Conservation (phyloP, 1,284 basidiomycete genomes). For the Lentinus polychrous region DNA sequence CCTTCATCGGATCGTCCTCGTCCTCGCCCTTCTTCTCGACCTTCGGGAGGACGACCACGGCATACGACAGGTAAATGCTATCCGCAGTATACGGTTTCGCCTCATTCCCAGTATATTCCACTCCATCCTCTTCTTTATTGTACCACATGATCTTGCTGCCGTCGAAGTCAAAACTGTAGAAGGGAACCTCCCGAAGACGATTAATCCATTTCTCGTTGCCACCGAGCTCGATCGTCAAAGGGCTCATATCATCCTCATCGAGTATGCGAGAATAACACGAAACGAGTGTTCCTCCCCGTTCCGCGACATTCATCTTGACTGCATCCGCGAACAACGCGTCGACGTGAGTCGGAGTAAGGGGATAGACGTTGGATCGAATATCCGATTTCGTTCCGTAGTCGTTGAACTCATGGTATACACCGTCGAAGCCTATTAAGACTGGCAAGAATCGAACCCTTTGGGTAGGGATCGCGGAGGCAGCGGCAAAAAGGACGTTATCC, state of each 20-base stretch:
- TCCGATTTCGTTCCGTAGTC: conserved; percentile 4
- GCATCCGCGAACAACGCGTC: conserved; percentile 12
- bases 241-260: too few species aligned
- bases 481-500: conserved; percentile 19
- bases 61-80: not conserved
- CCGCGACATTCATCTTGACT: too few species aligned
- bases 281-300: too few species aligned
- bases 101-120: not conserved
- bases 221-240: too few species aligned
- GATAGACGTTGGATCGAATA: conserved; percentile 14
- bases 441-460: not conserved
- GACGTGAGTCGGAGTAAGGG: conserved; percentile 22
- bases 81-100: conserved; percentile 8
- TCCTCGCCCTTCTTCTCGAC: not conserved
- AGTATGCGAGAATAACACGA: too few species aligned
- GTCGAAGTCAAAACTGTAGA: not conserved
- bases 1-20: too few species aligned
- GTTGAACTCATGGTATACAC: conserved; percentile 6
- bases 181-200: conserved; percentile 13
- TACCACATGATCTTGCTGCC: too few species aligned
- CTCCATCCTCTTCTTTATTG: conserved; percentile 2
- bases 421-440: not conserved
- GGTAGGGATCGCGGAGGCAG: conserved; percentile 6
- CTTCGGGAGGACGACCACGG: not conserved
- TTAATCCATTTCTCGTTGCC: conserved; percentile 10